These are phyloP conservation scores for Vitis rupestris DNA, from an alignment of 164 flowering plant species.

Conservation along the genomic window DNA sequence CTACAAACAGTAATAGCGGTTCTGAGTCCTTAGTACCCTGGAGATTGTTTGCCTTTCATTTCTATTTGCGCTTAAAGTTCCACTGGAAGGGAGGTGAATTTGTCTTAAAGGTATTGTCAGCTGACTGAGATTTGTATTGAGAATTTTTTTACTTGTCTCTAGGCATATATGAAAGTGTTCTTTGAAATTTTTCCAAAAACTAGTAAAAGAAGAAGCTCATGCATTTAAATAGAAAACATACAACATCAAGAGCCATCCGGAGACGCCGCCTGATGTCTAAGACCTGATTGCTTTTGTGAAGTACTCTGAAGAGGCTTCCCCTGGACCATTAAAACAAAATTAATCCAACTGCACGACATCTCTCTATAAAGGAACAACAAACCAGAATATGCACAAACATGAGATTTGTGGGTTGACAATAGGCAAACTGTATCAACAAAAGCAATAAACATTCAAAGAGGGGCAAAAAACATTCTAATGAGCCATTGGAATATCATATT, in stretches of 20 bases:
- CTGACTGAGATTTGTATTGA: no score
- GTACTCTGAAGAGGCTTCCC: slow-evolving; percentile 77
- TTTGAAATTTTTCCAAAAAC: no score
- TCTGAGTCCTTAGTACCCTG: no score
- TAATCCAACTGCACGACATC: neutral
- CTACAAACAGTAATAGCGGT: no score
- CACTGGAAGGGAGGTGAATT: no score
- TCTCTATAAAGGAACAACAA: neutral
- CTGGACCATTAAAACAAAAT: slow-evolving; percentile 33
- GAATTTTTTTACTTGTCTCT: no score
- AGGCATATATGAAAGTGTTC: no score
- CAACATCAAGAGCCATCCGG: slow-evolving; percentile 89
- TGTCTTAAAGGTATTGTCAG: no score
- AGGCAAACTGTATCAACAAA: neutral
- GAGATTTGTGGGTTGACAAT: neutral
- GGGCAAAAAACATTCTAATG: neutral
- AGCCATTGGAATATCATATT: neutral
- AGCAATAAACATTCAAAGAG: neutral
- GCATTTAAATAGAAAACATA: slow-evolving; percentile 28
- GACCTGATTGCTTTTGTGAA: slow-evolving; percentile 61
- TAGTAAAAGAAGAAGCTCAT: neutral
- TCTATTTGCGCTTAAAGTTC: no score
- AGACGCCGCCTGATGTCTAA: slow-evolving; percentile 68
- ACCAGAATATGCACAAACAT: neutral
- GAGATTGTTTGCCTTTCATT: no score